Evolutionary conservation across 345 rosid genomes (phyloP).

Genomic region (Bruguiera gymnorhiza): DNA sequence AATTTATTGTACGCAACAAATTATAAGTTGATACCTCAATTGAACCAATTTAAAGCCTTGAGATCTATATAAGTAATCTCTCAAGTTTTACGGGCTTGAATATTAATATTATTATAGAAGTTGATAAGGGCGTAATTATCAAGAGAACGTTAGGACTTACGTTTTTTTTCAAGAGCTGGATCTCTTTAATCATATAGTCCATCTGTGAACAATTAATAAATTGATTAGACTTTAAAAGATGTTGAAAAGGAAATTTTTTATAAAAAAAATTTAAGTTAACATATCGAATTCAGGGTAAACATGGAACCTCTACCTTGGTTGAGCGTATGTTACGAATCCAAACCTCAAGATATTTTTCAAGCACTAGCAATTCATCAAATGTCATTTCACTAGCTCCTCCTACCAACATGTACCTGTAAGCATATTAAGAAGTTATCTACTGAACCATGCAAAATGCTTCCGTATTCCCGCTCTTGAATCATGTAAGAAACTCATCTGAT

Average conservation of each 20-base stretch:
- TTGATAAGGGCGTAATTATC: no score
- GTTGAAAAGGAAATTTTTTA: not conserved
- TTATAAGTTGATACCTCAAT: no score
- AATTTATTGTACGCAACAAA: no score
- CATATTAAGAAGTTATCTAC: not conserved
- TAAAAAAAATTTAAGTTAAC: not conserved
- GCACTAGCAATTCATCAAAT: slow-evolving; percentile 61
- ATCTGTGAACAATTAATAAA: slow-evolving; percentile 40
- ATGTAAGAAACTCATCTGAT: no score
- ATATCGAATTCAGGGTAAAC: not conserved
- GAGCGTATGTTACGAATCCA: slow-evolving; percentile 86
- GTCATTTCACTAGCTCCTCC: slow-evolving; percentile 67
- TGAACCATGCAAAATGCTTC: no score
- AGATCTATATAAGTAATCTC: no score
- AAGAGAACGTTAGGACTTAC: slow-evolving; percentile 22
- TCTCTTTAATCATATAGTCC: slow-evolving; percentile 78
- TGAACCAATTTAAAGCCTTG: no score
- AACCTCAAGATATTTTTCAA: slow-evolving; percentile 81
- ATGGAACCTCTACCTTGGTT: slow-evolving; percentile 54
- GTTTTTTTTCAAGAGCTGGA: slow-evolving; percentile 71
- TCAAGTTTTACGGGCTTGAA: no score
- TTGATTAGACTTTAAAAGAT: not conserved
- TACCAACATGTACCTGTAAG: slow-evolving; percentile 68
- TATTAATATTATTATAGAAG: not conserved
- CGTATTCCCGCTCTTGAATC: no score